Evolutionary conservation across 345 rosid species (phyloP).

Genomic region (Pistacia atlantica): DNA sequence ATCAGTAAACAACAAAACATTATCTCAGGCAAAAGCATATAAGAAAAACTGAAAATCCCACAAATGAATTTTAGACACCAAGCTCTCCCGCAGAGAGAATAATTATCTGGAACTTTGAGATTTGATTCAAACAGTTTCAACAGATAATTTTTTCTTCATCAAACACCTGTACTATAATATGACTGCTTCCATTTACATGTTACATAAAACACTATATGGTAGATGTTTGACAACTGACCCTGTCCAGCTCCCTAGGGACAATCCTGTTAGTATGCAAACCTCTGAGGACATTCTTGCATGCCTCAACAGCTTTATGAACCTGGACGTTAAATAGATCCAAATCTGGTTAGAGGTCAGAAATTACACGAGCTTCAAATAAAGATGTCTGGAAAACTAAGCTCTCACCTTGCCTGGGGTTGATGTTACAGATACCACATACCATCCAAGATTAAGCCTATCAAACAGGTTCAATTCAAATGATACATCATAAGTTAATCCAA

Average conservation of each 20-base stretch:
- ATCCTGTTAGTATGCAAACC: conserved; percentile 86
- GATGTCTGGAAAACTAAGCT: conserved; percentile 20
- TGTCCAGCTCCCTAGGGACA: conserved; percentile 85
- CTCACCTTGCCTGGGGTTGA: conserved; percentile 95
- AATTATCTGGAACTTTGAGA: neutral
- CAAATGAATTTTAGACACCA: conserved; percentile 14
- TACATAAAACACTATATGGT: neutral
- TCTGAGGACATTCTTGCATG: conserved; percentile 96
- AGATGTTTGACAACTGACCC: conserved; percentile 61
- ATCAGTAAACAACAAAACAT: neutral
- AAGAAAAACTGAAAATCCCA: conserved; percentile 1
- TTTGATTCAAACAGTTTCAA: no score
- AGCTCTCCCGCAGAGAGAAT: neutral
- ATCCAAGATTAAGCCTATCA: conserved; percentile 94
- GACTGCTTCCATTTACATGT: neutral
- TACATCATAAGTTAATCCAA: conserved; percentile 97
- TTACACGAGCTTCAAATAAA: conserved; percentile 10
- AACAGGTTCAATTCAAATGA: conserved; percentile 96
- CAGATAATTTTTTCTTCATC: no score
- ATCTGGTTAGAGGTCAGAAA: conserved; percentile 23
- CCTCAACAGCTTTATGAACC: conserved; percentile 97
- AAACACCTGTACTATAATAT: neutral
- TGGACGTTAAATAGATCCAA: conserved; percentile 32
- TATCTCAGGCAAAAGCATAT: no score
- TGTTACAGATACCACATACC: conserved; percentile 99